Evolutionary conservation across 768 basidiomycete species (phyloP), one percentile per base, ranked within the genome.

Genomic region (Chalciporus chontae): DNA sequence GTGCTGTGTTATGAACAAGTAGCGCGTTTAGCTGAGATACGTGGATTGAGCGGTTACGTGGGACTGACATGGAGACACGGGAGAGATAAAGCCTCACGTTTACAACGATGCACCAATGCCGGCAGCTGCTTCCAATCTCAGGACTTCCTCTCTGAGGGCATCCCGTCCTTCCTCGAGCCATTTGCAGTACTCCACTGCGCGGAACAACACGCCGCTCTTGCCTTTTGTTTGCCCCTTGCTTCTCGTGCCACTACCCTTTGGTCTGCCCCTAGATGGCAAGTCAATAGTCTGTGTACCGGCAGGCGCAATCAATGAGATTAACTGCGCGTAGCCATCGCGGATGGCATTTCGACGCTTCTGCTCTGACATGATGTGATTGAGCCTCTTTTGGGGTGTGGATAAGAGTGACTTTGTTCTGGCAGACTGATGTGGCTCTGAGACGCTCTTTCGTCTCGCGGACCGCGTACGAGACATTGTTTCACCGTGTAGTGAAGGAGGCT

Each of bases 341-440:
- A 95, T 95, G 44, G 89, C 88, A 61, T 94, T 94, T 9, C 93
- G 83, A 8, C 93, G 87, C 61, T 90, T 90, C 70, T 95, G 92
- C 65, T 95, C 93, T 7, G 90, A 92, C 80, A 91, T 84, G 74
- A 95, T 94, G 72, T 95, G 91, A 65, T 94, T 93, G 14, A 90
- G 79, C 11, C 91, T 80, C 62, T 93, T 92, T 69, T 94, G 90
- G 0, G 90, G 90, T 4, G 82, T 84, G 6, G 90, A 87, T 21
- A 94, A 75, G 17, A 90, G 77, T 0, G 84, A 76, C 56, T 88
- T 90, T 18, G 76, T 45, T 51, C 76, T 74, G 40, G 73, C 58
- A 19, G 60, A 37, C 50, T 69, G 66, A 31, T 50, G 60, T 6
- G 61, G 41, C 3, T 59, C 49, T 15, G 69, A 53, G 48, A 56